Conservation (phyloP, 352 stramenopile species). For the Phytophthora colocasiae region DNA sequence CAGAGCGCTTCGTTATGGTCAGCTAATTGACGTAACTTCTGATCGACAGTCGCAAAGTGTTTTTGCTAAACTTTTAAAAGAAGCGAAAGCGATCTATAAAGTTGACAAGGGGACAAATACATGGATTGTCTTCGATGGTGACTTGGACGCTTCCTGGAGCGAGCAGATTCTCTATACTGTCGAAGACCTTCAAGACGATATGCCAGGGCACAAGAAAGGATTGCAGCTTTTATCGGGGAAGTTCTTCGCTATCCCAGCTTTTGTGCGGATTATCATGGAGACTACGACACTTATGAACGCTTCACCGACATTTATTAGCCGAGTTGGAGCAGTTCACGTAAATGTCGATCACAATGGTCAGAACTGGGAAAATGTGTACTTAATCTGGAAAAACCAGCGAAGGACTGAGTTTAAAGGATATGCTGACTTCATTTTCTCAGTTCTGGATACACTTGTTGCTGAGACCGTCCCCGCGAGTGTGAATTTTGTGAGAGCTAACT, state of each 20-base stretch:
- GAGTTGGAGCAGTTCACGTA: slow-evolving; percentile 53
- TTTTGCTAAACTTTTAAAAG: slow-evolving; percentile 49
- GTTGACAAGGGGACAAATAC: slow-evolving; percentile 35
- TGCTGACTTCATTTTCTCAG: slow-evolving; percentile 41
- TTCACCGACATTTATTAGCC: slow-evolving; percentile 62
- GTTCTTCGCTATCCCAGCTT: slow-evolving; percentile 39
- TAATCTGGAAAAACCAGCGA: slow-evolving; percentile 51
- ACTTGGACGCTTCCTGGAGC: slow-evolving; percentile 55
- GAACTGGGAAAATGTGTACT: slow-evolving; percentile 43
- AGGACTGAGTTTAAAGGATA: slow-evolving; percentile 38
- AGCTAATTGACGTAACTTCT: slow-evolving; percentile 37
- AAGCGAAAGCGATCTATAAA: slow-evolving; percentile 46
- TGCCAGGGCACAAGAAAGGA: slow-evolving; percentile 24
- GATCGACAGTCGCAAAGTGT: slow-evolving; percentile 38
- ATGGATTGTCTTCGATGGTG: slow-evolving; percentile 76
- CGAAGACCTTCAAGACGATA: slow-evolving; percentile 24
- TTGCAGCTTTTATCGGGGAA: slow-evolving; percentile 53
- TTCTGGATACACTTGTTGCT: slow-evolving; percentile 50
- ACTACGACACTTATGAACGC: slow-evolving; percentile 51
- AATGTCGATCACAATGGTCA: slow-evolving; percentile 14
- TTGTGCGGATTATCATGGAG: slow-evolving; percentile 61
- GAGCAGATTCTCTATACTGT: slow-evolving; percentile 55
- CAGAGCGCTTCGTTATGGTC: slow-evolving; percentile 42
- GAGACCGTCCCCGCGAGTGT: slow-evolving; percentile 54
- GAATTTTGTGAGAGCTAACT: slow-evolving; percentile 52